These are phyloP conservation scores for Prinsepia uniflora DNA, from an alignment of 306 rosid genomes.

Conservation along the genomic window DNA sequence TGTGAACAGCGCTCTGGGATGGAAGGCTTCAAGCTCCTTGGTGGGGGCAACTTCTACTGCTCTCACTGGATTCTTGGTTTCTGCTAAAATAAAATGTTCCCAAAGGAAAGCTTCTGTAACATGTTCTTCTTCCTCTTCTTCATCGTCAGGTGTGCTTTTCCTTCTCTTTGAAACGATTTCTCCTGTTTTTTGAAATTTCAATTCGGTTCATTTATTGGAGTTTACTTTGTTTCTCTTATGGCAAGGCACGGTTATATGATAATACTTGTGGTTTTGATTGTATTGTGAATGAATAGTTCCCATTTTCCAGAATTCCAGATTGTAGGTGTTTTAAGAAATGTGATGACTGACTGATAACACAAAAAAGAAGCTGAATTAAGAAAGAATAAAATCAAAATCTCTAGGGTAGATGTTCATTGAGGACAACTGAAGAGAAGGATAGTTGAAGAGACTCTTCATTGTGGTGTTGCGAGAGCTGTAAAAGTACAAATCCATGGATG, in stretches of 20 bases:
- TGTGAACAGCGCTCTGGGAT: constrained; percentile 46
- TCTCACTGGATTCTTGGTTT: constrained; percentile 24
- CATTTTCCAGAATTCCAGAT: neutral
- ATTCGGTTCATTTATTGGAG: neutral
- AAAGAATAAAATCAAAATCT: neutral
- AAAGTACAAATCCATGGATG: neutral
- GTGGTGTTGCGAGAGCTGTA: neutral
- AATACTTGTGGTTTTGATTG: constrained; percentile 13
- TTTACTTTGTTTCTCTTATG: neutral
- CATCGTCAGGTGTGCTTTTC: constrained; percentile 49
- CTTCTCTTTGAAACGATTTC: neutral
- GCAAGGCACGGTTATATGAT: neutral
- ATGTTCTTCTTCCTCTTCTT: constrained; percentile 50
- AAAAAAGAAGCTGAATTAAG: neutral
- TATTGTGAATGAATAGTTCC: constrained; percentile 1
- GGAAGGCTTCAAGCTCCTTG: constrained; percentile 59
- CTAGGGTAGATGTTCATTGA: neutral
- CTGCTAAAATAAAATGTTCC: constrained; percentile 29
- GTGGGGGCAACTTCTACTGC: constrained; percentile 16
- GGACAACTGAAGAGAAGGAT: neutral
- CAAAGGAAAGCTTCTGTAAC: constrained; percentile 34
- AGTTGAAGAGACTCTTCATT: neutral
- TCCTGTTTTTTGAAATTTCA: neutral
- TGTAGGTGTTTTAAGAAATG: neutral
- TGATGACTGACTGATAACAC: neutral